Conservation (phyloP, 2,329 filamentous ascomycete genomes). For the Neonectria hederae region DNA sequence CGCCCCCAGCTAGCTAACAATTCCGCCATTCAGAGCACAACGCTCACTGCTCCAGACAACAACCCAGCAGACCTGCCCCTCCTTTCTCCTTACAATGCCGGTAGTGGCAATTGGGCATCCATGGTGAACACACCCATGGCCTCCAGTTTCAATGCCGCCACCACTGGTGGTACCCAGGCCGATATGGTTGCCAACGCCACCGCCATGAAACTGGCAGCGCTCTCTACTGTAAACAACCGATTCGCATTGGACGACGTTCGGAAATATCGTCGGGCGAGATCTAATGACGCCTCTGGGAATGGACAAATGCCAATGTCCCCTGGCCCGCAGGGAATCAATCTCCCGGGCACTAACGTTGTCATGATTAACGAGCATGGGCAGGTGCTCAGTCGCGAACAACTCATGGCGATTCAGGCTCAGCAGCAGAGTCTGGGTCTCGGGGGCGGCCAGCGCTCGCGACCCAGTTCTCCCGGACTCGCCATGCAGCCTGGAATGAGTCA, state of each 20-base stretch:
- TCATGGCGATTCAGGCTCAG: constrained; percentile 81
- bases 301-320: constrained; percentile 72
- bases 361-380: constrained; percentile 97
- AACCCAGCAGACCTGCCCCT: constrained; percentile 78
- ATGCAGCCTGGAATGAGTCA: constrained; percentile 74
- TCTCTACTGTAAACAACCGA: constrained; percentile 98
- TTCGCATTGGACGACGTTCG: constrained; percentile 96
- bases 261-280: constrained; percentile 92
- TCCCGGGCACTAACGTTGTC: constrained; percentile 81
- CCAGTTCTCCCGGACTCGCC: constrained; percentile 86
- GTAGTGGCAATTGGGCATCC: constrained; percentile 95
- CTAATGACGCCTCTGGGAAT: constrained; percentile 79
- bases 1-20: constrained; percentile 74
- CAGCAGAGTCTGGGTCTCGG: constrained; percentile 69
- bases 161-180: constrained; percentile 73
- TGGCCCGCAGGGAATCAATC: constrained; percentile 67
- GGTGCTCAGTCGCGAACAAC: constrained; percentile 83
- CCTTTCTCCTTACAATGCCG: constrained; percentile 82
- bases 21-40: constrained; percentile 83
- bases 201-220: constrained; percentile 96
- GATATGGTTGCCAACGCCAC: constrained; percentile 99
- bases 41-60: constrained; percentile 75
- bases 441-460: constrained; percentile 79
- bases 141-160: constrained; percentile 74
- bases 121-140: constrained; percentile 99